Conservation (phyloP, 495 filamentous ascomycete species). For the Xylaria grammica region DNA sequence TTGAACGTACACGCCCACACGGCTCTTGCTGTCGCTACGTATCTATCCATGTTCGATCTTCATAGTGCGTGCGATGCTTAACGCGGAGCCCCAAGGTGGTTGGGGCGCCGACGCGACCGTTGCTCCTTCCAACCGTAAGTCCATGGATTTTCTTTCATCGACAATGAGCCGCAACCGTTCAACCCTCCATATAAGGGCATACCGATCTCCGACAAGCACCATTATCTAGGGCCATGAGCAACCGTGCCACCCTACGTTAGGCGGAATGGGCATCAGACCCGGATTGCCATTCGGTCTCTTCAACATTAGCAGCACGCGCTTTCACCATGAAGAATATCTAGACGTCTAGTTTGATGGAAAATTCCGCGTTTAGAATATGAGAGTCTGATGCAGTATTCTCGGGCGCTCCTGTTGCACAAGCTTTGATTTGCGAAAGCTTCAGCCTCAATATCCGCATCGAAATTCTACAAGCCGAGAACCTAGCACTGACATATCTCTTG, state of each 20-base stretch:
- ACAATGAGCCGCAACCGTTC: slow-evolving; percentile 15
- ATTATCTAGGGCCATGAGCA: neutral
- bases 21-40: neutral
- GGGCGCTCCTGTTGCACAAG: neutral
- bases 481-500: slow-evolving; percentile 34
- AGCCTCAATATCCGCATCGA: neutral
- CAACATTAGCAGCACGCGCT: neutral
- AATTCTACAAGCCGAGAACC: neutral
- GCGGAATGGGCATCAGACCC: neutral
- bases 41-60: slow-evolving; percentile 13
- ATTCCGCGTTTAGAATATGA: no score
- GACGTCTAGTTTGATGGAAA: neutral
- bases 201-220: slow-evolving; percentile 8
- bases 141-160: slow-evolving; percentile 30
- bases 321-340: neutral
- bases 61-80: slow-evolving; percentile 31
- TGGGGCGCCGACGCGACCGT: slow-evolving; percentile 32
- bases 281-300: neutral
- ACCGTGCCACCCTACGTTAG: neutral
- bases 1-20: neutral
- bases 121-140: slow-evolving; percentile 38
- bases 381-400: neutral
- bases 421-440: neutral
- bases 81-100: slow-evolving; percentile 33
- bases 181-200: neutral